Evolutionary conservation across 108 stramenopile species (phyloP), one percentile per base, ranked within the genome.

Genomic region (Aureococcus anophagefferens): DNA sequence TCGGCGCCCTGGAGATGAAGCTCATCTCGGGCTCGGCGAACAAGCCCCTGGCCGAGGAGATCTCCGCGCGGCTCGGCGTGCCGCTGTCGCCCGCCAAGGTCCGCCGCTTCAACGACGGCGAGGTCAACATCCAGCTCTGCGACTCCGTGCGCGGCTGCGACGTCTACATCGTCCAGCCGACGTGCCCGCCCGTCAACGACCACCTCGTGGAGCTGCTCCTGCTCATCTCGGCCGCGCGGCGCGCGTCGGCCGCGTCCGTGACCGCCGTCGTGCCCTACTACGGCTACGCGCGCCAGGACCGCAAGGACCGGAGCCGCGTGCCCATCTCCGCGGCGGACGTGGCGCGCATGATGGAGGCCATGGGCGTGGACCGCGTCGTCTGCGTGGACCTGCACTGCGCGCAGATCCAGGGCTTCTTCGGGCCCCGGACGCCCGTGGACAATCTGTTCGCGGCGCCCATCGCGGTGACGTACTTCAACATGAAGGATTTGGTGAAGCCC

Each of bases 331-430:
- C 98, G 35, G 98, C 98, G 0, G 98, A 99, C 76, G 95, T 98
- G 46, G 98, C 98, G 33, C 90, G 96, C 45, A 89, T 99, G 66
- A 88, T 99, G 69, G 98, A 99, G 82, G 90, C 96, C 66, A 98
- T 99, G 96, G 98, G 98, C 32, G 92, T 98, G 31, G 98, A 99
- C 80, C 87, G 98, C 59, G 94, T 99, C 65, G 95, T 99, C 75
- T 96, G 96, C 7, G 97, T 99, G 33, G 98, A 99, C 76, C 88
- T 99, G 85, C 98, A 99, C 81, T 99, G 97, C 75, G 98, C 96
- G 21, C 98, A 99, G 80, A 99, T 99, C 70, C 98, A 99, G 89
- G 92, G 94, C 69, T 91, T 93, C 86, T 94, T 94, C 70, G 93
- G 91, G 33, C 98, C 97, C 31, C 91, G 98, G 51, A 96, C 97